Conservation (phyloP, 2,329 filamentous ascomycete genomes). For the Sclerotiophoma versabilis region DNA sequence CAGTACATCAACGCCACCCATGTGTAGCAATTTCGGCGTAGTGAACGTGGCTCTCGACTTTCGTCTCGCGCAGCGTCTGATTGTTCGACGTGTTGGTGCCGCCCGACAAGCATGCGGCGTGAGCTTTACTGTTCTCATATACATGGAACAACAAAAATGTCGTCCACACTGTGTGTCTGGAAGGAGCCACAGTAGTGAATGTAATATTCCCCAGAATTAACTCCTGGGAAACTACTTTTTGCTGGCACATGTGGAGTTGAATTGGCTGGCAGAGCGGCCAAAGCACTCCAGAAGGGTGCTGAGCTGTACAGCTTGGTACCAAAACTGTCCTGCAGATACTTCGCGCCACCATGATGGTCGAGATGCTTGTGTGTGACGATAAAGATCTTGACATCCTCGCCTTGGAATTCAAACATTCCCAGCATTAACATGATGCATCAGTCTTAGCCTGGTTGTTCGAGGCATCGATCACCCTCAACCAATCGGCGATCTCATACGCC, state of each 20-base stretch:
- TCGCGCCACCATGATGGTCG: neutral
- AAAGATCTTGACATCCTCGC: no score
- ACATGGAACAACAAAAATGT: no score
- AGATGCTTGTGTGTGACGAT: neutral
- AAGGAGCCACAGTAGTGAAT: no score
- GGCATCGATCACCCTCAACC: neutral
- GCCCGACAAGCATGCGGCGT: neutral
- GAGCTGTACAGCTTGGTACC: neutral
- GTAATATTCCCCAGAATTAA: no score
- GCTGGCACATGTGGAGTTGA: neutral
- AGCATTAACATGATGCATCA: neutral
- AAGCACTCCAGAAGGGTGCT: neutral
- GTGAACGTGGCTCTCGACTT: neutral
- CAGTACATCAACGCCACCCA: neutral
- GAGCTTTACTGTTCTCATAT: neutral
- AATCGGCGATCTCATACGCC: neutral
- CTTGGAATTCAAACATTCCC: neutral
- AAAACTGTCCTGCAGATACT: neutral
- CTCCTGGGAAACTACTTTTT: no score
- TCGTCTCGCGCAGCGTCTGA: neutral
- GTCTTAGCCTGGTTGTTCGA: neutral
- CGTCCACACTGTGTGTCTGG: no score
- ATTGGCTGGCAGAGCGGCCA: neutral
- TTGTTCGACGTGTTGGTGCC: neutral
- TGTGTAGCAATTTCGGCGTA: neutral